phyloP scores from a whole-genome alignment of 1,139 yeast species.

The Lodderomyces margitis region DNA sequence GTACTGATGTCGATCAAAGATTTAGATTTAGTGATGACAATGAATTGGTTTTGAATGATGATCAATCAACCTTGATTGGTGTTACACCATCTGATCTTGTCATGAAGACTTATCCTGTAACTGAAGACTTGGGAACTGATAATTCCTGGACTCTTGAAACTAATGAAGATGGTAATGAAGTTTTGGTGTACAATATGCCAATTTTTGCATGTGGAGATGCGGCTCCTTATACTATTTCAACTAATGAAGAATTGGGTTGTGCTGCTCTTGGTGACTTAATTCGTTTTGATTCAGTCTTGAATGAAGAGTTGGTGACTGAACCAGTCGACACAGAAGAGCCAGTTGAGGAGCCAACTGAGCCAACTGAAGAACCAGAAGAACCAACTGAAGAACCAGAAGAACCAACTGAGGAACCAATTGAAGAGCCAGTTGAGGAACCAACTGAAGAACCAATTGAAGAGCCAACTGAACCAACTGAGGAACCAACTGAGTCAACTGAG shows the following conservation, averaged over 20 bases:
- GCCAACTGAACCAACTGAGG: conserved; percentile 5
- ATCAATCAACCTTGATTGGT: neutral
- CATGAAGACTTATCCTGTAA: neutral
- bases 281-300: conserved; percentile 1
- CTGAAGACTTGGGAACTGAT: neutral
- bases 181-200: neutral
- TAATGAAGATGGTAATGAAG: neutral
- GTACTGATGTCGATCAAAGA: neutral
- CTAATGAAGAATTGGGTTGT: neutral
- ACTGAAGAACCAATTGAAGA: conserved; percentile 4
- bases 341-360: conserved; percentile 8
- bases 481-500: conserved; percentile 5
- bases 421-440: conserved; percentile 2
- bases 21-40: neutral
- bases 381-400: conserved; percentile 21
- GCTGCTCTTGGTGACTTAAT: neutral
- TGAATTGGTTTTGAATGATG: conserved; percentile 2
- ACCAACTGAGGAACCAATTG: conserved; percentile 1
- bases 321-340: conserved; percentile 21
- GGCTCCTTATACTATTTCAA: neutral
- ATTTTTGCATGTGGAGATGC: conserved; percentile 1
- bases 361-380: conserved; percentile 16
- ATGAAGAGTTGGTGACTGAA: neutral
- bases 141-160: neutral
- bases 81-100: neutral